Conservation (phyloP, 2,329 filamentous ascomycete species). For the Exophiala xenobiotica region DNA sequence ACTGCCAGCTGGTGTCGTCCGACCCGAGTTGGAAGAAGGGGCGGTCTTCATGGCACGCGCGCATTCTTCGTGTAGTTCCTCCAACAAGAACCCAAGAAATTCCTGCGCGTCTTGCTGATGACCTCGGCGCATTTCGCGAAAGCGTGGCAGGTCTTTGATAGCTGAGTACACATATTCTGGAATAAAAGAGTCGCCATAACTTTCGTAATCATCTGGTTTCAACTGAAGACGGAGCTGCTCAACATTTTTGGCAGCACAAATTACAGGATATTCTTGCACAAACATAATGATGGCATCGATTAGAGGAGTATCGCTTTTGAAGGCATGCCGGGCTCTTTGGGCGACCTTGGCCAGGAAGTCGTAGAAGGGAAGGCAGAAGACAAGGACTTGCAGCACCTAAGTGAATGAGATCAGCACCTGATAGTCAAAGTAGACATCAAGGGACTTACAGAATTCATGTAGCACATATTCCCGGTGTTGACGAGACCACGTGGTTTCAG, state of each 20-base stretch:
- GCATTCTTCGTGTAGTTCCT: conserved; percentile 92
- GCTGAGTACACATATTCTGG: conserved; percentile 95
- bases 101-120: conserved; percentile 98
- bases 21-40: conserved; percentile 43
- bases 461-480: conserved; percentile 98
- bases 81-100: conserved; percentile 88
- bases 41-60: conserved; percentile 67
- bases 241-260: conserved; percentile 72
- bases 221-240: conserved; percentile 72
- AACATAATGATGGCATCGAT: conserved; percentile 98
- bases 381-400: conserved; percentile 89
- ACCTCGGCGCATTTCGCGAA: conserved; percentile 88
- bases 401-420: not conserved
- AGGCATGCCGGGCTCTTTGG: conserved; percentile 80
- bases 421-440: conserved; percentile 19
- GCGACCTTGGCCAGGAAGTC: conserved; percentile 86
- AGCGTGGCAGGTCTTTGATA: conserved; percentile 80
- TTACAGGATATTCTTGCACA: conserved; percentile 84
- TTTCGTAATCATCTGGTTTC: conserved; percentile 80
- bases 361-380: conserved; percentile 93
- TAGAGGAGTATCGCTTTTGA: conserved; percentile 91
- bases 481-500: conserved; percentile 90
- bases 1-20: conserved; percentile 43
- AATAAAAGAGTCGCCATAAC: conserved; percentile 86
- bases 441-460: conserved; percentile 91